These are phyloP conservation scores for Evansstolkia leycettana DNA, from an alignment of 495 filamentous ascomycete genomes.

Conservation along the genomic window DNA sequence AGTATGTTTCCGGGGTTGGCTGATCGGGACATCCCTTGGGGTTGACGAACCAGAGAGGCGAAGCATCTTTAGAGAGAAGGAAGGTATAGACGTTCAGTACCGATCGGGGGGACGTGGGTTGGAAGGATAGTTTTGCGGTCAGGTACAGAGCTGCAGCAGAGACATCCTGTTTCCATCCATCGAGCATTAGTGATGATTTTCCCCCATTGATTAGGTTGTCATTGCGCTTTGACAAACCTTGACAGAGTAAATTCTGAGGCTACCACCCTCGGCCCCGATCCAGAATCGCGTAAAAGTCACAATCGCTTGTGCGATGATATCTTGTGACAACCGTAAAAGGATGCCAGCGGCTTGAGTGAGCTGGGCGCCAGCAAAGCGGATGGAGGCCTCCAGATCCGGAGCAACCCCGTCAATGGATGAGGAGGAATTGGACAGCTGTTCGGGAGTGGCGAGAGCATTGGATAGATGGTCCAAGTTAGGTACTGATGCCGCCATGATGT, in stretches of 20 bases:
- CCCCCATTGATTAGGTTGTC: conserved; percentile 2
- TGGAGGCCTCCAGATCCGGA: conserved; percentile 58
- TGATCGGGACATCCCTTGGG: conserved; percentile 16
- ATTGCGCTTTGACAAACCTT: conserved; percentile 26
- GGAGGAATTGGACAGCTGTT: conserved; percentile 61
- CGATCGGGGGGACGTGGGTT: conserved; percentile 63
- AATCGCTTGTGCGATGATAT: conserved; percentile 77
- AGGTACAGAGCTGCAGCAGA: conserved; percentile 77
- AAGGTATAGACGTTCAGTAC: conserved; percentile 76
- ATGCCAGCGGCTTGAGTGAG: conserved; percentile 84
- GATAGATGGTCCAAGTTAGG: conserved; percentile 45
- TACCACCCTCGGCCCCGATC: conserved; percentile 54
- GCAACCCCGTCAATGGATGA: conserved; percentile 62
- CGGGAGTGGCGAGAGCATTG: conserved; percentile 75
- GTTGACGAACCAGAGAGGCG: conserved; percentile 42
- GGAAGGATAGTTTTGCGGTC: conserved; percentile 69
- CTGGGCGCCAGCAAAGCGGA: conserved; percentile 45
- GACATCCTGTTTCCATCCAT: conserved; percentile 43
- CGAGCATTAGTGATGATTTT: not conserved
- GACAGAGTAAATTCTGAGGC: conserved; percentile 41
- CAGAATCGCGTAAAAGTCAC: conserved; percentile 86
- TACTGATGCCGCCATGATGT: conserved; percentile 15
- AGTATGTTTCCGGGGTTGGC: conserved; percentile 46
- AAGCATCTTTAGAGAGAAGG: conserved; percentile 53
- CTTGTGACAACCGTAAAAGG: conserved; percentile 75